A percentile compares a stretch with the other conserved stretches of the same genome.
Evolutionary conservation across 805 yeast species (phyloP).

Genomic region (Cyberlindnera meyerae): DNA sequence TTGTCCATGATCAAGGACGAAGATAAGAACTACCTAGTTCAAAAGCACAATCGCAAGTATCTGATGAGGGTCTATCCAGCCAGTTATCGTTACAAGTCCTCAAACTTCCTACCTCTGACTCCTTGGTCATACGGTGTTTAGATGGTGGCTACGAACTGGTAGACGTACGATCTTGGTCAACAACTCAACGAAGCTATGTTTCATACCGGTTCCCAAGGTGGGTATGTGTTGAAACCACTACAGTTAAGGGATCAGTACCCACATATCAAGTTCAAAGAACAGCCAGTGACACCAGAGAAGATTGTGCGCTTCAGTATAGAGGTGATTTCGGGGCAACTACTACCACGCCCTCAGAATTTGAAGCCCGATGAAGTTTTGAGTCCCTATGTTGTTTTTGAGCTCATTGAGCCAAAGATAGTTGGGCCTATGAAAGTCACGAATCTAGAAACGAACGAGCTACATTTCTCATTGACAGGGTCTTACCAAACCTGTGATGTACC

Average conservation of each 20-base stretch:
- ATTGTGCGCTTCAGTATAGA: slow-evolving; percentile 32
- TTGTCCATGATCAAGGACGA: slow-evolving; percentile 60
- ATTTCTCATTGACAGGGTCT: slow-evolving; percentile 1
- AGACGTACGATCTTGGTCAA: slow-evolving; percentile 83
- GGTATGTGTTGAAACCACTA: slow-evolving; percentile 76
- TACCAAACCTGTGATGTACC: slow-evolving; percentile 31
- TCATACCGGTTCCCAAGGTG: slow-evolving; percentile 51
- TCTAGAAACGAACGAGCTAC: slow-evolving; percentile 4
- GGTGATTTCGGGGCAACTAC: slow-evolving; percentile 77
- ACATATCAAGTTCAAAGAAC: slow-evolving; percentile 21
- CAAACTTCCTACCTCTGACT: slow-evolving; percentile 72
- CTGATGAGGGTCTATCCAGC: slow-evolving; percentile 88
- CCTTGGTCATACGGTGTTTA: slow-evolving; percentile 89
- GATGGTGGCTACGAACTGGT: slow-evolving; percentile 98
- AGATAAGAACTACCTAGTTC: slow-evolving; percentile 47
- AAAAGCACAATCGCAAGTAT: slow-evolving; percentile 71
- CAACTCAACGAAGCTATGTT: slow-evolving; percentile 85
- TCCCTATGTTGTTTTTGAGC: slow-evolving; percentile 59
- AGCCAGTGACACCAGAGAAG: slow-evolving; percentile 7
- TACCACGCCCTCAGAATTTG: slow-evolving; percentile 63
- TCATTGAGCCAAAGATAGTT: slow-evolving; percentile 41
- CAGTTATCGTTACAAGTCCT: slow-evolving; percentile 65
- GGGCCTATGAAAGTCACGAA: slow-evolving; percentile 12
- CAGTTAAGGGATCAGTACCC: slow-evolving; percentile 29
- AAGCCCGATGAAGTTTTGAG: slow-evolving; percentile 43